These are phyloP conservation scores for Hura crepitans DNA, from an alignment of 441 rosid species.

Conservation along the genomic window DNA sequence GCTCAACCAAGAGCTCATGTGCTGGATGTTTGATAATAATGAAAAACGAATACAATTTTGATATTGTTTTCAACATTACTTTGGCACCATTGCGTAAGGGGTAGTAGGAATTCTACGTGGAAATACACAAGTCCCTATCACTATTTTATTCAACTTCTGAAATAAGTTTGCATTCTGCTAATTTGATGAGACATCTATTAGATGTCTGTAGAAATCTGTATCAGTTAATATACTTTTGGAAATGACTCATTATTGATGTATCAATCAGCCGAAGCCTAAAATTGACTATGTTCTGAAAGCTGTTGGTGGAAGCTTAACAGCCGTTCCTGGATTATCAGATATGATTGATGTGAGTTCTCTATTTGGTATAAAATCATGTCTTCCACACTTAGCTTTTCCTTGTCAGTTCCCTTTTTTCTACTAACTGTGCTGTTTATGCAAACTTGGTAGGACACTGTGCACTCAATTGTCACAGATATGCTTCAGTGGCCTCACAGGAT, in stretches of 20 bases:
- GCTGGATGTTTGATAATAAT: not conserved
- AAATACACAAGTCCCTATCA: not conserved
- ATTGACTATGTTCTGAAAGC: conserved; percentile 92
- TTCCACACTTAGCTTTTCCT: not conserved
- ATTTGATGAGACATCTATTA: conserved; percentile 1
- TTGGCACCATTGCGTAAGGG: not conserved
- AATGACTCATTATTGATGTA: conserved; percentile 25
- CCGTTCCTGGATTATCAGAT: conserved; percentile 89
- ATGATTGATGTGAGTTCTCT: conserved; percentile 78
- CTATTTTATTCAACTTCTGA: not conserved
- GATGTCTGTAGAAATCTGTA: conserved; percentile 2
- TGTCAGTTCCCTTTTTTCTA: conserved; percentile 5
- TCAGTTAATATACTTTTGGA: conserved; percentile 15
- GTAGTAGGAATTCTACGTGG: not conserved
- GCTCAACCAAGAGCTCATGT: not conserved
- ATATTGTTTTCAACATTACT: not conserved
- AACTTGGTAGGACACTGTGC: conserved; percentile 67
- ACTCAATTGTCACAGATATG: conserved; percentile 77
- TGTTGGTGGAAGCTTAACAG: conserved; percentile 96
- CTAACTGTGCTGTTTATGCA: conserved; percentile 11
- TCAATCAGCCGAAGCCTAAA: conserved; percentile 83
- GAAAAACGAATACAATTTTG: not conserved
- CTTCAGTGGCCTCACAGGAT: conserved; percentile 99
- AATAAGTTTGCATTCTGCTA: not conserved
- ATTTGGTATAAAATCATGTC: conserved; percentile 1